Conservation (phyloP, 192 early-diverging fungal genomes). For the Backusella sp. region DNA sequence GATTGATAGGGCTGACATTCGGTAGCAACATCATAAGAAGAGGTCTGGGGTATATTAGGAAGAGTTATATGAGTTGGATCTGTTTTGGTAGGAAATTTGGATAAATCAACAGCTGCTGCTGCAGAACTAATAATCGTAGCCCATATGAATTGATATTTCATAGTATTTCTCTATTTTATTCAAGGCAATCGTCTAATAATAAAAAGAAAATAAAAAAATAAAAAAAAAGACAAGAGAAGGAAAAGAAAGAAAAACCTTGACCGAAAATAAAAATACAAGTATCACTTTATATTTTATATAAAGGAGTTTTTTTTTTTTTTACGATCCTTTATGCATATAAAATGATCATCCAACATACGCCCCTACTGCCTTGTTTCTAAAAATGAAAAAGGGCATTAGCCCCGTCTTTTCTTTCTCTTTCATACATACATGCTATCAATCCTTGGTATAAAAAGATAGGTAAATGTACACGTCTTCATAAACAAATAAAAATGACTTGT, state of each 20-base stretch:
- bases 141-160: slow-evolving; percentile 3
- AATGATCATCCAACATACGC: background rate
- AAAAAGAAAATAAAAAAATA: background rate
- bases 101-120: background rate
- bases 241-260: background rate
- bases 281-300: background rate
- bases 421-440: background rate
- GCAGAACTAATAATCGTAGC: slow-evolving; percentile 1
- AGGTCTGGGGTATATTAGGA: slow-evolving; percentile 33
- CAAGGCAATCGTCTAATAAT: background rate
- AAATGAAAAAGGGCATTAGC: background rate
- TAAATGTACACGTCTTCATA: background rate
- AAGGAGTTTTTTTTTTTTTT: background rate
- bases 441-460: background rate
- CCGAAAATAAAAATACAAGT: background rate
- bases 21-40: slow-evolving; percentile 25
- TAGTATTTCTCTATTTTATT: background rate
- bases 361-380: background rate
- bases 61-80: slow-evolving; percentile 32
- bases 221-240: background rate
- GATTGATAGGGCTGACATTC: slow-evolving; percentile 27
- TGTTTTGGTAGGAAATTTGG: slow-evolving; percentile 7
- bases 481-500: background rate
- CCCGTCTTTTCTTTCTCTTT: background rate
- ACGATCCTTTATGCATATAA: background rate